These are phyloP conservation scores for Moesziomyces parantarcticus DNA, from an alignment of 1,284 basidiomycete genomes.

Conservation along the genomic window DNA sequence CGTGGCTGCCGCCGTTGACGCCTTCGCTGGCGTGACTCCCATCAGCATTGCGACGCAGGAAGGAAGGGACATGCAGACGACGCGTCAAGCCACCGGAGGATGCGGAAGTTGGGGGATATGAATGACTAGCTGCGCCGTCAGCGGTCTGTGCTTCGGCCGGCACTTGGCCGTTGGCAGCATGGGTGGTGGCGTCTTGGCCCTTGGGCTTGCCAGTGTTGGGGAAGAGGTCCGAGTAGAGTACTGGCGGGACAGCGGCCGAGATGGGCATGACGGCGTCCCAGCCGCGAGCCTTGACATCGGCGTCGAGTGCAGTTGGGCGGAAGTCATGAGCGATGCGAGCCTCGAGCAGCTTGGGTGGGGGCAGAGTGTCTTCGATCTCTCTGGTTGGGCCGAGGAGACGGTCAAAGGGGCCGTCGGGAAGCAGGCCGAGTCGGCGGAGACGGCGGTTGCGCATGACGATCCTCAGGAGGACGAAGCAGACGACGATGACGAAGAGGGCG, in stretches of 20 bases:
- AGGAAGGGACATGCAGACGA: conserved; percentile 42
- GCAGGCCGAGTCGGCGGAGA: conserved; percentile 54
- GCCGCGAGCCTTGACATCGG: conserved; percentile 42
- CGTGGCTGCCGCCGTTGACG: conserved; percentile 1
- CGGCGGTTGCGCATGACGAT: conserved; percentile 62
- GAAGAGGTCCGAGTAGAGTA: conserved; percentile 45
- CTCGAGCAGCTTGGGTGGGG: conserved; percentile 59
- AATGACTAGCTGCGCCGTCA: conserved; percentile 8
- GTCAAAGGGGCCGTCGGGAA: conserved; percentile 51
- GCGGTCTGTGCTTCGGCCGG: conserved; percentile 3
- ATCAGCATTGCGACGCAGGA: conserved; percentile 33
- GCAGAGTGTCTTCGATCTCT: conserved; percentile 56
- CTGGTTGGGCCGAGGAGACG: conserved; percentile 46
- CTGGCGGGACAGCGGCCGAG: conserved; percentile 51
- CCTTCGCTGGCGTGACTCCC: conserved; percentile 13
- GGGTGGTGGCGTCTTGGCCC: conserved; percentile 3
- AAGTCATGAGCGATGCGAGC: conserved; percentile 55
- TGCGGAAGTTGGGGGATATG: conserved; percentile 28
- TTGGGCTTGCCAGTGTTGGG: conserved; percentile 9
- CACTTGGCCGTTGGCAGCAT: background rate
- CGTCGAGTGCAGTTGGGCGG: conserved; percentile 28
- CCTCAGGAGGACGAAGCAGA: conserved; percentile 61
- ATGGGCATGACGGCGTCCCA: conserved; percentile 60
- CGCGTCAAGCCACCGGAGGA: conserved; percentile 13
- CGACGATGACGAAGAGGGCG: conserved; percentile 62